Base-by-base conservation (phyloP, 257 asterid species). In the Verbena officinalis region DNA sequence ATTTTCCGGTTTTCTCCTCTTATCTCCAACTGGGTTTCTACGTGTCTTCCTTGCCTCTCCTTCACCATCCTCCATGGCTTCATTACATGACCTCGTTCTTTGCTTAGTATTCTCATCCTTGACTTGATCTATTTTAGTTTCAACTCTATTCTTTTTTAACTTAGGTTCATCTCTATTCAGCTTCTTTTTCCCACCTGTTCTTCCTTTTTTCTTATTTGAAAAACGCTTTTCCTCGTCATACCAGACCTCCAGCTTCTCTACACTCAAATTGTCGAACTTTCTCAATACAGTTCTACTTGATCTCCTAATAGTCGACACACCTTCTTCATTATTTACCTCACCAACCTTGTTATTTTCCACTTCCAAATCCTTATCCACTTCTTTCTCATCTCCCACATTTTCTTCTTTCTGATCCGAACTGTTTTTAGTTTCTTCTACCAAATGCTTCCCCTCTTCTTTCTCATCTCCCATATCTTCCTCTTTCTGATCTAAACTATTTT, bases 291-390 rank as follows among this genome's bases (percentile, higher is more conserved):
- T 14, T 51, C 9, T 60, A 33, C 42, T 2, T 10, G 49, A 38
- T 36, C 0, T 14, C 27, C 68, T 69, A 23, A 3, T 5, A 30
- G 40, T 20, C 53, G 49, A 20, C 10, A 1, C 2, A 7, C 54
- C 11, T 42, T 22, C 33, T 40, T 21, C 55, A 61, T 4, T 50
- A 62, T 69, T 43, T 45, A 30, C 33, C 57, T 33, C 19, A 27
- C 17, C 58, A 9, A 49, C 54, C 59, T 45, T 45, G 30, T 16
- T 34, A 46, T 56, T 44, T 19, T 20, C 48, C 36, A 43, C 33
- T 15, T 38, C 48, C 45, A 31, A 55, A 55, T 17, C 49, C 12
- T 34, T 56, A 0, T 7, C 52, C 7, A 30, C 34, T 20, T 9
- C 10, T 49, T 19, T 17, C 19, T 31, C 19, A 48, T 23, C 48